Percentiles rank a stretch among this genome's conserved stretches.
These are phyloP conservation scores for Vaccinium darrowii DNA, from an alignment of 148 eudicot genomes.

Conservation along the genomic window DNA sequence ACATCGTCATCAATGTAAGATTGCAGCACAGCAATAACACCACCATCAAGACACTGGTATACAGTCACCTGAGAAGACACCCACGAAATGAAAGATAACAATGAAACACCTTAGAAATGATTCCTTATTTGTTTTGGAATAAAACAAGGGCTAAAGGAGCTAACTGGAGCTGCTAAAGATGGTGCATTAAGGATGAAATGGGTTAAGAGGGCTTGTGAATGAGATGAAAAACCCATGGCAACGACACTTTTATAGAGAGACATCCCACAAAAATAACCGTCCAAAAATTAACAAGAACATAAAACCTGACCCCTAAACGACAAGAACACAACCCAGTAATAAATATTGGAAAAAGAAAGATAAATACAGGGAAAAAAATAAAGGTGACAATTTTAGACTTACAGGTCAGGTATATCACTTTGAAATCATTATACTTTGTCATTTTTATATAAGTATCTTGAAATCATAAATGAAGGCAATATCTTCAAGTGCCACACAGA, in stretches of 20 bases:
- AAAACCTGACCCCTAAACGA: no score
- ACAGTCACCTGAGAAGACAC: slow-evolving; percentile 64
- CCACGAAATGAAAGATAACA: slow-evolving; percentile 10
- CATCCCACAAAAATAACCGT: no score
- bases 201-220: neutral
- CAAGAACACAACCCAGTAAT: no score
- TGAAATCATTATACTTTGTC: neutral
- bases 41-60: slow-evolving; percentile 91
- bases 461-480: neutral
- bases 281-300: no score
- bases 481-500: neutral
- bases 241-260: no score
- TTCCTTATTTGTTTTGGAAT: no score
- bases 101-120: slow-evolving; percentile 6
- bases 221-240: no score
- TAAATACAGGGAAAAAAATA: neutral
- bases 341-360: no score
- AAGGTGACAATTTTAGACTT: neutral
- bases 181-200: neutral
- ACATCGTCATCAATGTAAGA: slow-evolving; percentile 96
- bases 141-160: no score
- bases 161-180: neutral
- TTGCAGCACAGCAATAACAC: slow-evolving; percentile 91
- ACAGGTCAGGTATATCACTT: neutral
- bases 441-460: neutral